A percentile compares a stretch with the other conserved stretches of the same genome.
Evolutionary conservation across 768 basidiomycete species (phyloP).

Genomic region (Pulveroboletus sp.): DNA sequence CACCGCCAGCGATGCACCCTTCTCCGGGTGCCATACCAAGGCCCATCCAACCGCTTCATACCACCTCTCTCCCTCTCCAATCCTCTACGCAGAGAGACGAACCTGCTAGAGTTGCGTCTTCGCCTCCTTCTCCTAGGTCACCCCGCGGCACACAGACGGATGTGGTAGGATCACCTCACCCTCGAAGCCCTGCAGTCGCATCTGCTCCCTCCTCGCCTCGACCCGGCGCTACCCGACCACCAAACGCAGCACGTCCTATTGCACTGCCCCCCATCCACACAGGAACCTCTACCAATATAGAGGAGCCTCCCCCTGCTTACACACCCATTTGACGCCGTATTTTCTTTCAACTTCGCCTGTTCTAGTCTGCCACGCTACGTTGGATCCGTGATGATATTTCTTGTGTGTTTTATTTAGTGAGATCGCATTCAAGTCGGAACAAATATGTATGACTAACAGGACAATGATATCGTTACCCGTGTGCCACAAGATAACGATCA

Average conservation of each 20-base stretch:
- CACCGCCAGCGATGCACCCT: background rate
- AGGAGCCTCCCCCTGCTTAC: constrained; percentile 27
- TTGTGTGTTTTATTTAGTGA: background rate
- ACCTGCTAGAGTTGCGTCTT: background rate
- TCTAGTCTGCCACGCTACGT: background rate
- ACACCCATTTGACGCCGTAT: constrained; percentile 13
- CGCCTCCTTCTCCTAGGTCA: background rate
- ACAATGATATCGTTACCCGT: background rate
- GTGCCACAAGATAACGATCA: background rate
- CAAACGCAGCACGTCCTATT: background rate
- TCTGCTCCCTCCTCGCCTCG: background rate
- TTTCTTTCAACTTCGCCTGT: background rate
- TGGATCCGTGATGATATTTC: background rate
- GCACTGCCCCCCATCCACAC: constrained; percentile 10
- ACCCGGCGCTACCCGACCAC: background rate
- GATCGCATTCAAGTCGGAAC: background rate
- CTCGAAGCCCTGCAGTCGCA: background rate
- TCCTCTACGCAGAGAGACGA: constrained; percentile 1
- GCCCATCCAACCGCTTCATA: constrained; percentile 3
- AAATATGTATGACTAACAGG: background rate
- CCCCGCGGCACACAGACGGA: background rate
- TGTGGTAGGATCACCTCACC: background rate
- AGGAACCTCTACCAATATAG: constrained; percentile 3
- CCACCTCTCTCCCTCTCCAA: background rate
- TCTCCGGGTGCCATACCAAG: background rate